Evolutionary conservation across 139 green algal genomes (phyloP).

Genomic region (Limnomonas spitsbergensis): DNA sequence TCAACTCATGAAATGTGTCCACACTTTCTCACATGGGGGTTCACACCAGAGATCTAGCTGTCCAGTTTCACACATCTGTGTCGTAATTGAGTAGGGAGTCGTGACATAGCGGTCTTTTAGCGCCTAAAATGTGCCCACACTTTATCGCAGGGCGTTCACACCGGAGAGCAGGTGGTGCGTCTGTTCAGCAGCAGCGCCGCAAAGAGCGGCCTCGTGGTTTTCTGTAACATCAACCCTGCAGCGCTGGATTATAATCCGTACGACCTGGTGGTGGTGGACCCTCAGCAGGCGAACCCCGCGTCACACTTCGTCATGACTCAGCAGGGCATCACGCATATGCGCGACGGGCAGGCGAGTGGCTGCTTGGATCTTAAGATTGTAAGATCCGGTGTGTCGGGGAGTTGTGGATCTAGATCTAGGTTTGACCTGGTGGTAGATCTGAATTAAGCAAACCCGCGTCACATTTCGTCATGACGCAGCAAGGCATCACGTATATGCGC

Average conservation of each 20-base stretch:
- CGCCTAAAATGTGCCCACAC: no score
- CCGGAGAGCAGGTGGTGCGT: conserved; percentile 34
- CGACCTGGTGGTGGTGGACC: conserved; percentile 38
- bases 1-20: no score
- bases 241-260: conserved; percentile 44
- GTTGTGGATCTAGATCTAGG: no score
- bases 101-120: no score
- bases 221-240: conserved; percentile 40
- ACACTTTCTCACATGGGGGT: no score
- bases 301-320: conserved; percentile 43
- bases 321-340: conserved; percentile 31
- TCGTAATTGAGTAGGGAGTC: no score
- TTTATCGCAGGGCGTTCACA: conserved; percentile 26
- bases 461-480: conserved; percentile 41
- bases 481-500: conserved; percentile 27
- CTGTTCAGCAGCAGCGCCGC: conserved; percentile 35
- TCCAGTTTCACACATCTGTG: no score
- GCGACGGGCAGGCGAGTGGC: conserved; percentile 3
- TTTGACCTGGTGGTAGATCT: conserved; percentile 33
- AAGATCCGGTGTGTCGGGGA: no score
- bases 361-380: no score
- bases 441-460: conserved; percentile 19
- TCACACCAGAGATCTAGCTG: no score
- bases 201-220: conserved; percentile 42
- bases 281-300: conserved; percentile 13